Conservation (phyloP, 1,284 basidiomycete species). For the Ustilago xerochloae region DNA sequence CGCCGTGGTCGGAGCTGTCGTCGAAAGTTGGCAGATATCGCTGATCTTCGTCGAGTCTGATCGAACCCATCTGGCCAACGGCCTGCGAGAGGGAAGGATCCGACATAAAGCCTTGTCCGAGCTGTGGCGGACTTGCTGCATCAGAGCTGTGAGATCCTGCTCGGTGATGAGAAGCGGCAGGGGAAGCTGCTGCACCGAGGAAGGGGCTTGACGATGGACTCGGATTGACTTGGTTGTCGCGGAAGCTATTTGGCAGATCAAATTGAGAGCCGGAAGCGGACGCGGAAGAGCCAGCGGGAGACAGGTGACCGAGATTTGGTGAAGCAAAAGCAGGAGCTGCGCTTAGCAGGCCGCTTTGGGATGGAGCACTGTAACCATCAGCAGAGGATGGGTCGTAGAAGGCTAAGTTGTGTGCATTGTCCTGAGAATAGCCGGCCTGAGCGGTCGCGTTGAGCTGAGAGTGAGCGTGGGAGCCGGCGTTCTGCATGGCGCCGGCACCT, state of each 20-base stretch:
- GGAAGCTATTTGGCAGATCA: slow-evolving; percentile 19
- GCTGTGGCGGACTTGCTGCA: slow-evolving; percentile 16
- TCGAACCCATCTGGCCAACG: slow-evolving; percentile 40
- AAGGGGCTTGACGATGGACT: slow-evolving; percentile 44
- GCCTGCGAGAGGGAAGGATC: slow-evolving; percentile 29
- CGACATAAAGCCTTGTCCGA: slow-evolving; percentile 11
- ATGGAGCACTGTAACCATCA: slow-evolving; percentile 44
- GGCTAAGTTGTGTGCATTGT: slow-evolving; percentile 6
- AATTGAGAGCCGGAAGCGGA: slow-evolving; percentile 11
- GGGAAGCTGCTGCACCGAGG: slow-evolving; percentile 16
- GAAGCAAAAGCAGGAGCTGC: slow-evolving; percentile 14
- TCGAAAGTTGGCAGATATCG: slow-evolving; percentile 35
- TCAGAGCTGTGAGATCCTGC: slow-evolving; percentile 38
- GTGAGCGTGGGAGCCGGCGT: slow-evolving; percentile 1
- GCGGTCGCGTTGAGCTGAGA: slow-evolving; percentile 1
- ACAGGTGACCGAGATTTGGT: slow-evolving; percentile 4
- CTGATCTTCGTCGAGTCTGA: slow-evolving; percentile 37
- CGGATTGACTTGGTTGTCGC: slow-evolving; percentile 26
- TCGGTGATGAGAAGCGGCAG: slow-evolving; percentile 25
- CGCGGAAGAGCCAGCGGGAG: slow-evolving; percentile 9
- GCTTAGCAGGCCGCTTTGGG: slow-evolving; percentile 30
- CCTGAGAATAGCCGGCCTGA: neutral
- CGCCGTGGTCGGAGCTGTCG: slow-evolving; percentile 23
- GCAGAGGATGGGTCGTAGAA: slow-evolving; percentile 51
- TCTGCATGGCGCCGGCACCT: slow-evolving; percentile 34